phyloP scores from a whole-genome alignment of 352 stramenopile genomes.

The Phytophthora lateralis region DNA sequence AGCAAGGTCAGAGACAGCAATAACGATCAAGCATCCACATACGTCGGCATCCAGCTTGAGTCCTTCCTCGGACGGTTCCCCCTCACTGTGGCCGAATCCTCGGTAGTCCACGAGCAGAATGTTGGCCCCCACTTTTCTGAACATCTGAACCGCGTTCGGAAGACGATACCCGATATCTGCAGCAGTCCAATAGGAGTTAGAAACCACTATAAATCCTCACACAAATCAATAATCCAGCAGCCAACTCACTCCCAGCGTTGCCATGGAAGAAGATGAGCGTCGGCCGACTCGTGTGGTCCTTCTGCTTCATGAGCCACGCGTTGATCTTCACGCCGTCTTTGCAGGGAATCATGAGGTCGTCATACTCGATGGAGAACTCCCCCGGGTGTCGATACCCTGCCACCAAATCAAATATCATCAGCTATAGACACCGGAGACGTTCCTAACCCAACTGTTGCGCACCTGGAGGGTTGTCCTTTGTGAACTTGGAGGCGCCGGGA shows the following conservation, averaged over 20 bases:
- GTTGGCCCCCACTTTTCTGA: constrained; percentile 86
- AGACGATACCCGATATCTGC: constrained; percentile 94
- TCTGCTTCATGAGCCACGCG: constrained; percentile 93
- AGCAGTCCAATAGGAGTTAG: background rate
- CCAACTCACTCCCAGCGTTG: constrained; percentile 89
- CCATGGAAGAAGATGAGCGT: constrained; percentile 97
- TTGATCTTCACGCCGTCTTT: constrained; percentile 89
- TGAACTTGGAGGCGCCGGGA: constrained; percentile 77
- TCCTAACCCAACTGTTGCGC: background rate
- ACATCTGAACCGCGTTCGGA: constrained; percentile 93
- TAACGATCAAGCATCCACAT: background rate
- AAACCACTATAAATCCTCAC: background rate
- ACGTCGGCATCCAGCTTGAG: constrained; percentile 93
- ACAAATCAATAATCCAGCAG: background rate
- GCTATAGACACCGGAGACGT: background rate
- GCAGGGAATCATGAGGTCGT: constrained; percentile 88
- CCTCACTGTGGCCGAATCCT: constrained; percentile 92
- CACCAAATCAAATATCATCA: constrained; percentile 9
- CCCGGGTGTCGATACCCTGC: constrained; percentile 87
- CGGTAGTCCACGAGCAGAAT: constrained; percentile 95
- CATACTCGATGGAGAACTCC: constrained; percentile 90
- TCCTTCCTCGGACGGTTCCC: constrained; percentile 85
- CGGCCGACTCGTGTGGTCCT: constrained; percentile 47
- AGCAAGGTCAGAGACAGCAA: background rate
- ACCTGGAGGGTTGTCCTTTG: constrained; percentile 82